Percentiles rank a stretch among this genome's conserved stretches.
phyloP scores from a whole-genome alignment of 2,329 filamentous ascomycete species.

The Colletotrichum chlorophyti region DNA sequence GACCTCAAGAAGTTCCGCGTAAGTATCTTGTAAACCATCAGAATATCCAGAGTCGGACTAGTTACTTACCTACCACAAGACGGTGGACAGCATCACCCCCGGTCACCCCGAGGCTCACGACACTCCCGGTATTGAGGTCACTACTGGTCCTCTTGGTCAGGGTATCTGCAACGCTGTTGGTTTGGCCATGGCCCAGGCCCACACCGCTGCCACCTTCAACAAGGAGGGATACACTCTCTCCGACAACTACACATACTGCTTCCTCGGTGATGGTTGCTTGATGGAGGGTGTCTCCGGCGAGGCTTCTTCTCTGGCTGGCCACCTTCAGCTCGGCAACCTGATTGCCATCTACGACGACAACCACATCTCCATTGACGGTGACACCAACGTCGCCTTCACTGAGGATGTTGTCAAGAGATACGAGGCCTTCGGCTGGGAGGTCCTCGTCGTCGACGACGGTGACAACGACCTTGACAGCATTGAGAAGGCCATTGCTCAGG shows the following conservation, averaged over 20 bases:
- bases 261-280: conserved; percentile 97
- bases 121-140: conserved; percentile 96
- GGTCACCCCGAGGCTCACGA: conserved; percentile 97
- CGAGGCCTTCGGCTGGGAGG: conserved; percentile 97
- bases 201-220: conserved; percentile 93
- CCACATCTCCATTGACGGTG: conserved; percentile 93
- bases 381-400: conserved; percentile 95
- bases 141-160: conserved; percentile 96
- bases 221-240: conserved; percentile 90
- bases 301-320: conserved; percentile 89
- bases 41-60: not conserved
- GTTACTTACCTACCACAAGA: conserved; percentile 38
- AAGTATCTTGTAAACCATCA: conserved; percentile 50
- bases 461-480: conserved; percentile 88
- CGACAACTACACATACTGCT: conserved; percentile 96
- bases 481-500: conserved; percentile 85
- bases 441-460: conserved; percentile 82
- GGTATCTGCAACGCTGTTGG: conserved; percentile 97
- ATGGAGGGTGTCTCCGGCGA: conserved; percentile 98
- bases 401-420: conserved; percentile 96
- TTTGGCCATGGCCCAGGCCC: conserved; percentile 94
- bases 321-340: conserved; percentile 97
- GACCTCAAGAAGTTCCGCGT: conserved; percentile 97
- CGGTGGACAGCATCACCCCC: conserved; percentile 78
- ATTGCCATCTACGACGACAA: conserved; percentile 99